phyloP scores from a whole-genome alignment of 2,329 filamentous ascomycete species.

The Botryosphaeria agaves region DNA sequence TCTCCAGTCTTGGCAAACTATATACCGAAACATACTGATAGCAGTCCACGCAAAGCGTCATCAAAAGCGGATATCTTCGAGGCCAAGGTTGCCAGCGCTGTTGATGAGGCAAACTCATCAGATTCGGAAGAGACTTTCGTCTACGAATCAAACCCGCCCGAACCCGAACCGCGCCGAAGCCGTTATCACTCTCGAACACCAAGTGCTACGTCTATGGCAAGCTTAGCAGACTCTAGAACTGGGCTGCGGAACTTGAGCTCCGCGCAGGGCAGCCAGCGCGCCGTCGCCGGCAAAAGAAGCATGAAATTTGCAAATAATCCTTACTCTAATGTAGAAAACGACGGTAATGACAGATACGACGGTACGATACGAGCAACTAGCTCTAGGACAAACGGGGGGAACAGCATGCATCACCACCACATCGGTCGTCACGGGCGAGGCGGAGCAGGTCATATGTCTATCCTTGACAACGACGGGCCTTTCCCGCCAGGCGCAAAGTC shows the following conservation, averaged over 20 bases:
- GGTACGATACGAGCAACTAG: slow-evolving; percentile 23
- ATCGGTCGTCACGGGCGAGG: slow-evolving; percentile 63
- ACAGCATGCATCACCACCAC: slow-evolving; percentile 63
- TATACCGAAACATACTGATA: too few relatives aligned
- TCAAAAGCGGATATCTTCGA: slow-evolving; percentile 98
- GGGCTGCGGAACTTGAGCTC: slow-evolving; percentile 46
- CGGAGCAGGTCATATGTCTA: slow-evolving; percentile 48
- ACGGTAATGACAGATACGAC: slow-evolving; percentile 24
- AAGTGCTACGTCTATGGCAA: slow-evolving; percentile 67
- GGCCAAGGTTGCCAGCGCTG: slow-evolving; percentile 85
- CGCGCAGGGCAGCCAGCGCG: slow-evolving; percentile 45
- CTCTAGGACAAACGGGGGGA: slow-evolving; percentile 30
- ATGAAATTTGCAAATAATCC: slow-evolving; percentile 88
- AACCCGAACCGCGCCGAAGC: slow-evolving; percentile 42
- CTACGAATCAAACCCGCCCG: slow-evolving; percentile 86
- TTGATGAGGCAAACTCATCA: slow-evolving; percentile 90
- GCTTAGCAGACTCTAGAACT: slow-evolving; percentile 45
- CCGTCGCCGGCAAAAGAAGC: slow-evolving; percentile 62
- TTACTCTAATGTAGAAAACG: slow-evolving; percentile 44
- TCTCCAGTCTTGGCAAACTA: too few relatives aligned
- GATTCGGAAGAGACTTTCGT: slow-evolving; percentile 98
- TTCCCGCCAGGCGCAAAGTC: slow-evolving; percentile 57
- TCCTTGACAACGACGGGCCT: slow-evolving; percentile 63
- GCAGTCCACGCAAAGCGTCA: slow-evolving; percentile 43
- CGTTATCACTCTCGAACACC: slow-evolving; percentile 88